Conservation (phyloP, 148 eudicot genomes). For the Pouteria glomerata region DNA sequence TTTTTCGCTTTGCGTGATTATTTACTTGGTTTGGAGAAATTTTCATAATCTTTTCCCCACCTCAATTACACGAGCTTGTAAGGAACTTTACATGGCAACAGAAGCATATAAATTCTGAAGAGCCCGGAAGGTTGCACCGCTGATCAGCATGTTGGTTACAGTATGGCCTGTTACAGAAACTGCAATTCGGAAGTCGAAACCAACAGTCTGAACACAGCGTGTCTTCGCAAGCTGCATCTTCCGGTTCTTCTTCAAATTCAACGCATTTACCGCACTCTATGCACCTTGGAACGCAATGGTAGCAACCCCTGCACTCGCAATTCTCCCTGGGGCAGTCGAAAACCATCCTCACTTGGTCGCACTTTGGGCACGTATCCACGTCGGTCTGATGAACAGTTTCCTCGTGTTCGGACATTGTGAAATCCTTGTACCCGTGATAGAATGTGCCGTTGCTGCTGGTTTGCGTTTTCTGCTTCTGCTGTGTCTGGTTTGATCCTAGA, state of each 20-base stretch:
- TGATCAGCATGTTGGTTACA: conserved; percentile 40
- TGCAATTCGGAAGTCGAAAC: conserved; percentile 63
- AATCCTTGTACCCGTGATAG: conserved; percentile 20
- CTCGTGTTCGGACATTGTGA: background rate
- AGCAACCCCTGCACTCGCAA: conserved; percentile 60
- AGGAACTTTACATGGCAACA: conserved; percentile 30
- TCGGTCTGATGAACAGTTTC: conserved; percentile 30
- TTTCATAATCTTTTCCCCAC: too few species aligned
- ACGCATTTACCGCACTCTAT: conserved; percentile 59
- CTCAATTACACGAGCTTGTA: conserved; percentile 4
- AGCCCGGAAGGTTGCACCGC: conserved; percentile 8
- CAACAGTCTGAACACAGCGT: conserved; percentile 57
- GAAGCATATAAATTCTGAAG: conserved; percentile 43
- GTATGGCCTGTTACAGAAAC: conserved; percentile 62
- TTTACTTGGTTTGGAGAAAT: too few species aligned
- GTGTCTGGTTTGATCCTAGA: conserved; percentile 14
- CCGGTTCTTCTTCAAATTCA: conserved; percentile 31
- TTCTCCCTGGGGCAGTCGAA: conserved; percentile 48
- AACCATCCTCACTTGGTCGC: conserved; percentile 51
- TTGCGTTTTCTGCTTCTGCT: background rate
- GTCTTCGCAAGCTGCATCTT: conserved; percentile 50
- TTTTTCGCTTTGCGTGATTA: too few species aligned
- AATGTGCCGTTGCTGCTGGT: conserved; percentile 2
- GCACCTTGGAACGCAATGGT: conserved; percentile 59
- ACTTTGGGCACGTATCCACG: conserved; percentile 58